Evolutionary conservation across 169 alveolate species (phyloP).

Genomic region (Perkinsus olseni): DNA sequence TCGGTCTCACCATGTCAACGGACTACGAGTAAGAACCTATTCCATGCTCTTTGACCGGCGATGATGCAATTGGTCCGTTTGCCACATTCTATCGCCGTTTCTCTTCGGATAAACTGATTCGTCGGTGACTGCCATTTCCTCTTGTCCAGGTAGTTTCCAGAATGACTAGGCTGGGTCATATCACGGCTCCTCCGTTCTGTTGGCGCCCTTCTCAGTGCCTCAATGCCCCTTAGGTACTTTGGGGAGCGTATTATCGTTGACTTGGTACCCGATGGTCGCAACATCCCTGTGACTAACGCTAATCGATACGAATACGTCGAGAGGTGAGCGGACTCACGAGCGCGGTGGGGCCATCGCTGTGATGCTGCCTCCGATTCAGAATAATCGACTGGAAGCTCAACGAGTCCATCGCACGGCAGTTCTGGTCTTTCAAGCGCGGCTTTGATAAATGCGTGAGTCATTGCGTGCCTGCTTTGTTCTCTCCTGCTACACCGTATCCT

Average conservation of each 20-base stretch:
- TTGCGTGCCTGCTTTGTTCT: neutral
- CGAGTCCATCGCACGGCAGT: constrained; percentile 48
- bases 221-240: neutral
- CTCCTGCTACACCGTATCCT: too few species aligned
- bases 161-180: too few species aligned
- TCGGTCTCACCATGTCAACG: neutral
- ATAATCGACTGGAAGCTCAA: constrained; percentile 19
- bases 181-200: too few species aligned
- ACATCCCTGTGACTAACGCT: neutral
- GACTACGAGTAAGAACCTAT: neutral
- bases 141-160: too few species aligned
- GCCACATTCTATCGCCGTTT: neutral
- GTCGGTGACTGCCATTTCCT: too few species aligned
- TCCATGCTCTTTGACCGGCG: too few species aligned
- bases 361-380: neutral
- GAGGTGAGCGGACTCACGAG: neutral
- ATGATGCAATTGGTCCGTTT: too few species aligned
- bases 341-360: neutral
- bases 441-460: constrained; percentile 31
- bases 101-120: too few species aligned
- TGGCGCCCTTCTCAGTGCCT: neutral
- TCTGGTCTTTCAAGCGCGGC: constrained; percentile 59
- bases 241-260: neutral
- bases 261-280: neutral
- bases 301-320: neutral